These are phyloP conservation scores for Rhizoclosmatium sp. DNA, from an alignment of 192 early-diverging fungal genomes.

Conservation along the genomic window DNA sequence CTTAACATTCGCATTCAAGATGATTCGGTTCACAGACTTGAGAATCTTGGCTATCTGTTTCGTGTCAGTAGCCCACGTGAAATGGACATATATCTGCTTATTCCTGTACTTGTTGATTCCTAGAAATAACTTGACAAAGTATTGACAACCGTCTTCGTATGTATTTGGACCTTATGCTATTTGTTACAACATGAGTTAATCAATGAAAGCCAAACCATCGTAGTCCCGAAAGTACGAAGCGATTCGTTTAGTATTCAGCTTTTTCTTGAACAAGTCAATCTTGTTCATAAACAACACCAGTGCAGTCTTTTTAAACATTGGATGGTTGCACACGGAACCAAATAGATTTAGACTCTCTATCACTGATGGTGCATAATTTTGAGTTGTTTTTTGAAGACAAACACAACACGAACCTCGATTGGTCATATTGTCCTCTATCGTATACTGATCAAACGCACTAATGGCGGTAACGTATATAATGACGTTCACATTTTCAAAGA, in stretches of 20 bases:
- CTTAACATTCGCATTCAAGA: not conserved
- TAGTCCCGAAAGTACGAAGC: slow-evolving; percentile 51
- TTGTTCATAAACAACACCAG: slow-evolving; percentile 61
- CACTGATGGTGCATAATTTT: slow-evolving; percentile 21
- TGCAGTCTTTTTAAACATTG: slow-evolving; percentile 47
- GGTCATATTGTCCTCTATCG: slow-evolving; percentile 59
- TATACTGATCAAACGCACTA: slow-evolving; percentile 63
- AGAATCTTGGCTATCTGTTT: slow-evolving; percentile 55
- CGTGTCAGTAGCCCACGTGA: slow-evolving; percentile 67
- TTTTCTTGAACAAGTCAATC: slow-evolving; percentile 56
- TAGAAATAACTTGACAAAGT: slow-evolving; percentile 51
- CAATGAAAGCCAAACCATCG: slow-evolving; percentile 38
- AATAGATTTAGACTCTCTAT: slow-evolving; percentile 53
- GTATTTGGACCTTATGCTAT: slow-evolving; percentile 47
- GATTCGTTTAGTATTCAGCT: slow-evolving; percentile 45
- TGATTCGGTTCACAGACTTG: slow-evolving; percentile 25
- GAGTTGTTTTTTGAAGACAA: not conserved
- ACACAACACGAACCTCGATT: slow-evolving; percentile 50
- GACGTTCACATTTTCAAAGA: slow-evolving; percentile 65
- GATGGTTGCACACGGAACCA: slow-evolving; percentile 52
- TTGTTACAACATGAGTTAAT: not conserved
- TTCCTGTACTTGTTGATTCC: slow-evolving; percentile 45
- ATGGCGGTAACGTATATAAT: slow-evolving; percentile 69
- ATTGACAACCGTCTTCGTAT: slow-evolving; percentile 54
- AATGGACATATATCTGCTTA: slow-evolving; percentile 62